Evolutionary conservation across 1,284 basidiomycete species (phyloP), one percentile per base, ranked within the genome.

Genomic region (Cutaneotrichosporon daszewskae): DNA sequence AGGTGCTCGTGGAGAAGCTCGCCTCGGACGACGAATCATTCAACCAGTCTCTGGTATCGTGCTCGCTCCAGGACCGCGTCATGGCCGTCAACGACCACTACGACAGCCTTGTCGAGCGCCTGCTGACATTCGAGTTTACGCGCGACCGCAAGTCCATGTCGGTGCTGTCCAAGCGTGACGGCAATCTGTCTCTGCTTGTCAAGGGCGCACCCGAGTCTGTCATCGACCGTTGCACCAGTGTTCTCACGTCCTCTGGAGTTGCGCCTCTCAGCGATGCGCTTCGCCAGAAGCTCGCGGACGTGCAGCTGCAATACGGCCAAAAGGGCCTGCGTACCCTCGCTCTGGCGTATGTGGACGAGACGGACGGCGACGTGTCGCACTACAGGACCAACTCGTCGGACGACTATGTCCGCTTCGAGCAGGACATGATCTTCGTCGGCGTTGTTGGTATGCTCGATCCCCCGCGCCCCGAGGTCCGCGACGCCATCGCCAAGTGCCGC

Each of bases 141-240:
- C 84, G 94, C 26, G 95, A 98, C 71, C 86, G 94, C 67, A 98
- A 97, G 74, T 92, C 91, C 79, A 98, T 97, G 94, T 96, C 92
- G 19, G 90, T 95, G 28, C 80, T 97, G 37, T 83, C 87, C 37
- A 13, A 25, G 12, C 76, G 80, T 50, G 78, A 76, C 10, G 81
- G 82, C 27, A 77, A 60, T n/a, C 47, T 70, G 18, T 58, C 82
- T 16, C 75, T 94, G 3, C 84, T 91, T 60, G 89, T 87, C 66
- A 98, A 98, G 72, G 94, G 95, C 35, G 95, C 94, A 1, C 94
- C 92, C 3, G 94, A 98, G 73, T 84, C 85, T 17, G 85, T 99
- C 27, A 75, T 98, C 47, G 89, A 92, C 40, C 83, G 89, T 34
- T 95, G 36, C 71, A 81, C 80, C 5, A 79, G 77, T 26, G 81